phyloP scores from a whole-genome alignment of 1,284 basidiomycete species.

The Salmacisia buchloeana region DNA sequence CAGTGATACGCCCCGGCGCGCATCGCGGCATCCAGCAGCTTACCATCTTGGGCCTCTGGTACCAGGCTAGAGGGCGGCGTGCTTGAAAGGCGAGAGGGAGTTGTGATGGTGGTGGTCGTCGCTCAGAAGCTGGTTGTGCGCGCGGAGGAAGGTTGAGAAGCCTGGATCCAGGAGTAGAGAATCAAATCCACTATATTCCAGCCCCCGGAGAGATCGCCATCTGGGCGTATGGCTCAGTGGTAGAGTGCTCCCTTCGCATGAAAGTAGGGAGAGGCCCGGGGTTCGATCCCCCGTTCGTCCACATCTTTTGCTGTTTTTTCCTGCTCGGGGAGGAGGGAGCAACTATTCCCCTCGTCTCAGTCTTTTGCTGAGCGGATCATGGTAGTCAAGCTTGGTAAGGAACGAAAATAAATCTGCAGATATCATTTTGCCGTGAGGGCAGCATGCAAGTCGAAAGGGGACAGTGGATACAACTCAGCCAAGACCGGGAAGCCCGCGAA shows the following conservation, averaged over 20 bases:
- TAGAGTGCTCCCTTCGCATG: conserved; percentile 7
- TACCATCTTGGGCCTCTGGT: background rate
- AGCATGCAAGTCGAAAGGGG: too few species aligned
- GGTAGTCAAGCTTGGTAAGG: too few species aligned
- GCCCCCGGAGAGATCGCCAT: background rate
- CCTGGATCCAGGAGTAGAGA: background rate
- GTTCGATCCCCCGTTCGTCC: background rate
- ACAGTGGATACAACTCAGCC: too few species aligned
- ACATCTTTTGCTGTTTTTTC: too few species aligned
- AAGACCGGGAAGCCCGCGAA: background rate
- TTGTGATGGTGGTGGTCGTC: background rate
- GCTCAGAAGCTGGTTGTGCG: background rate
- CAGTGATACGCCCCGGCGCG: too few species aligned
- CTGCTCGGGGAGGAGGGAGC: too few species aligned
- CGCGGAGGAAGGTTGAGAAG: background rate
- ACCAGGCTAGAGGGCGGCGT: background rate
- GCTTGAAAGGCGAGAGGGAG: background rate
- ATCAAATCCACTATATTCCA: background rate
- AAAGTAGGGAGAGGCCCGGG: background rate
- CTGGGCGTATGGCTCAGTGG: conserved; percentile 3
- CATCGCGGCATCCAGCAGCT: too few species aligned
- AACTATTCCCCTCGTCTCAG: too few species aligned
- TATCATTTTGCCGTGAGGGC: too few species aligned
- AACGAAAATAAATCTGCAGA: too few species aligned
- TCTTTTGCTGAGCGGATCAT: too few species aligned